phyloP scores from a whole-genome alignment of 176 grass and related monocot genomes.

The Zizania latifolia region DNA sequence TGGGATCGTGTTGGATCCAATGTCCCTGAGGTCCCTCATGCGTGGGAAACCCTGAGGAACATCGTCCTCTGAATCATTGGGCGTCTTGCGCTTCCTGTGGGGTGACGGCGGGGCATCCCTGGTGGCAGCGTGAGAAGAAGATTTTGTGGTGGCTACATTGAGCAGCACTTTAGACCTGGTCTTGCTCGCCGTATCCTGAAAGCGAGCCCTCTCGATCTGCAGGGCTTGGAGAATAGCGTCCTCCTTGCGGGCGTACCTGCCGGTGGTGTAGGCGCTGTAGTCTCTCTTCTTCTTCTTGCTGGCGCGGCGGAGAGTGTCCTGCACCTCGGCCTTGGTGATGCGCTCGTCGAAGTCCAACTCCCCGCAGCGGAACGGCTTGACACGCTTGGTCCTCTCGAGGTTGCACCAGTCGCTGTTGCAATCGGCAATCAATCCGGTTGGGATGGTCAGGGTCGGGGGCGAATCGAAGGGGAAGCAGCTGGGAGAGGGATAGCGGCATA shows the following conservation, averaged over 20 bases:
- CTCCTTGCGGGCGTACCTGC: constrained; percentile 50
- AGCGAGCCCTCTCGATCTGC: constrained; percentile 31
- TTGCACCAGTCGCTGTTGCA: constrained; percentile 62
- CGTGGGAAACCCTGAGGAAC: constrained; percentile 30
- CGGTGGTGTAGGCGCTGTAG: background rate
- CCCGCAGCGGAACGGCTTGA: constrained; percentile 72
- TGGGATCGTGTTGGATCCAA: constrained; percentile 21
- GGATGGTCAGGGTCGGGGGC: background rate
- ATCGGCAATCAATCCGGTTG: background rate
- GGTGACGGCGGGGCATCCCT: background rate
- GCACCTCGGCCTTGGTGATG: constrained; percentile 37
- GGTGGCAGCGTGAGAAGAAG: background rate
- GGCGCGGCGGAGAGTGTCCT: background rate
- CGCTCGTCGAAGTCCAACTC: constrained; percentile 35
- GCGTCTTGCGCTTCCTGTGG: constrained; percentile 53
- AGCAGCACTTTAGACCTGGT: background rate
- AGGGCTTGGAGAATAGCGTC: constrained; percentile 54
- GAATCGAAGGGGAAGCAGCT: background rate
- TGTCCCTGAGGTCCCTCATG: constrained; percentile 70
- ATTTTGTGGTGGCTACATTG: background rate
- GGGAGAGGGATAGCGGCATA: background rate
- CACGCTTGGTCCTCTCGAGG: constrained; percentile 49
- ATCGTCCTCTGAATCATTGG: constrained; percentile 69
- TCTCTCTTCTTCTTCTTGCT: background rate
- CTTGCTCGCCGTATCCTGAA: background rate